Base-by-base conservation (phyloP, 139 green algal species). In the Picochlorum sp. region DNA sequence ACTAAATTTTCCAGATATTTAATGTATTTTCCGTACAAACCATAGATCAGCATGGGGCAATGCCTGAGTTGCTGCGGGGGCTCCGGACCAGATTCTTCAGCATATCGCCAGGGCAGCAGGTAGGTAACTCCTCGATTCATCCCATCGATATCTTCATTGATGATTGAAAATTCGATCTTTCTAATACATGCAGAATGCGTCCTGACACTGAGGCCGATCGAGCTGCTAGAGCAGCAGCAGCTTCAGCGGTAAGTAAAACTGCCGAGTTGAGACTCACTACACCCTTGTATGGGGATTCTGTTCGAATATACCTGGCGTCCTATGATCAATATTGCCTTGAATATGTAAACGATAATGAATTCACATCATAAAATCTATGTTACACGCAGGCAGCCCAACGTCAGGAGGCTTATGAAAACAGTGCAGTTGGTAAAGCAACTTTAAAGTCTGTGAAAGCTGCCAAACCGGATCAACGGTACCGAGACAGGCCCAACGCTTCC, bases 211-310 rank as follows among this genome's bases (percentile, higher is more conserved):
- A 71, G n/a, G 55, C 55, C 3, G 64, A 71, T 51, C 31, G 55
- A 0, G 10, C 36, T 4, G 64, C 55, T 3, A 41, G 64, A 0
- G 31, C 55, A 30, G 53, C 52, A 20, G 64, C 64, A 18, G 64
- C 64, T 33, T 41, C 51, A 33, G 64, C 64, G 55, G 64, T 71
- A 45, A 54, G 64, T 33, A n/a, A n/a, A n/a, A n/a, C n/a, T n/a
- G n/a, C n/a, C n/a, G n/a, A n/a, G n/a, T n/a, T n/a, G n/a, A n/a
- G n/a, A n/a, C n/a, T n/a, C n/a, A n/a, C n/a, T n/a, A n/a, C n/a
- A n/a, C n/a, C n/a, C n/a, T n/a, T n/a, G n/a, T n/a, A n/a, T n/a
- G n/a, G n/a, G n/a, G n/a, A n/a, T n/a, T n/a, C n/a, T n/a, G n/a
- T n/a, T n/a, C n/a, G n/a, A n/a, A n/a, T n/a, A n/a, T n/a, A n/a